Percentiles rank a stretch among this genome's conserved stretches.
Evolutionary conservation across 2,329 filamentous ascomycete genomes (phyloP).

Genomic region (Neonectria coccinea): DNA sequence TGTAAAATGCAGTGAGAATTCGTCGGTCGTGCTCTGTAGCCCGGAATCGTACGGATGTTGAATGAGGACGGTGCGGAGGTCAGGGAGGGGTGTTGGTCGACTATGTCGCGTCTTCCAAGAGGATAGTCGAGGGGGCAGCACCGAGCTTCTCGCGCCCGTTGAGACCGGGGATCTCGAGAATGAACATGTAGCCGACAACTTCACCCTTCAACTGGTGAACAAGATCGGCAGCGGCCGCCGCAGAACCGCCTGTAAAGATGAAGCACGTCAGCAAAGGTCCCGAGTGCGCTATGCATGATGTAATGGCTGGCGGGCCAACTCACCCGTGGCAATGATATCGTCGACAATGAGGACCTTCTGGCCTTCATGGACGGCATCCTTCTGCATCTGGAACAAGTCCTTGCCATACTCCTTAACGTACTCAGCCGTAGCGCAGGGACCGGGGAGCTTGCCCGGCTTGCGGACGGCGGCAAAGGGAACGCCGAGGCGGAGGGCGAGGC

Average conservation of each 20-base stretch:
- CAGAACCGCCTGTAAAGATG: conserved; percentile 79
- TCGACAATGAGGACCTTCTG: conserved; percentile 95
- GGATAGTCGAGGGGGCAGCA: conserved; percentile 80
- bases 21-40: conserved; percentile 31
- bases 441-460: conserved; percentile 96
- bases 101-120: conserved; percentile 69
- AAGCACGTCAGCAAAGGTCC: conserved; percentile 34
- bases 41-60: conserved; percentile 31
- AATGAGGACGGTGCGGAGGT: conserved; percentile 29
- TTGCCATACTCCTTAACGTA: conserved; percentile 97
- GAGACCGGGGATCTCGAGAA: conserved; percentile 94
- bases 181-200: conserved; percentile 92
- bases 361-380: conserved; percentile 83
- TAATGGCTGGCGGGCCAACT: conserved; percentile 49
- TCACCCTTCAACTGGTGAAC: conserved; percentile 87
- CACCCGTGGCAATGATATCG: conserved; percentile 98
- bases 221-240: conserved; percentile 86
- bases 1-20: conserved; percentile 29
- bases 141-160: conserved; percentile 92
- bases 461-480: conserved; percentile 92
- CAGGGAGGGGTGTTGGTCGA: conserved; percentile 11
- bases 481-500: conserved; percentile 83
- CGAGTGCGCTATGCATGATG: conserved; percentile 20
- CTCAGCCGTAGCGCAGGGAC: conserved; percentile 83
- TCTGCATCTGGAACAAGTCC: conserved; percentile 97